Evolutionary conservation across 495 filamentous ascomycete genomes (phyloP).

Genomic region (Sporormia fimetaria): DNA sequence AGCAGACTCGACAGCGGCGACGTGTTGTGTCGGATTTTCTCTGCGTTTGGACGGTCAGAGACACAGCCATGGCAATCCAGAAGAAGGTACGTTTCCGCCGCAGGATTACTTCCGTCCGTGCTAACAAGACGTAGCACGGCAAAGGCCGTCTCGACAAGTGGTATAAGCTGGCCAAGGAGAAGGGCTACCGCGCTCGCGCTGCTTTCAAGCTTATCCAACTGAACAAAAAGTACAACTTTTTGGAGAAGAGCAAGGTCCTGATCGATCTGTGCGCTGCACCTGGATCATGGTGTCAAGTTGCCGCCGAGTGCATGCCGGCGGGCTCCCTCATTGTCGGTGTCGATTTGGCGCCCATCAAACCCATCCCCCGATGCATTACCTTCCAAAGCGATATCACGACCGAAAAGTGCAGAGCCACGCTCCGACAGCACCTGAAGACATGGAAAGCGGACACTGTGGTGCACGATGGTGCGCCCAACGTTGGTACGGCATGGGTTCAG

Average conservation of each 20-base stretch:
- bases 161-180: slow-evolving; percentile 88
- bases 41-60: too few species aligned
- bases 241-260: slow-evolving; percentile 90
- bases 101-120: neutral
- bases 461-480: slow-evolving; percentile 95
- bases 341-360: slow-evolving; percentile 90
- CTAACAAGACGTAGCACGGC: slow-evolving; percentile 49
- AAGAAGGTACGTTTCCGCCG: slow-evolving; percentile 56
- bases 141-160: slow-evolving; percentile 99
- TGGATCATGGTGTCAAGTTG: slow-evolving; percentile 98
- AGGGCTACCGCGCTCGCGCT: slow-evolving; percentile 90
- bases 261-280: slow-evolving; percentile 96
- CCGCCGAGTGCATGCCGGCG: slow-evolving; percentile 84
- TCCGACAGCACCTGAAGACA: slow-evolving; percentile 80
- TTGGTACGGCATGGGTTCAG: slow-evolving; percentile 96
- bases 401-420: slow-evolving; percentile 88
- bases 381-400: slow-evolving; percentile 98
- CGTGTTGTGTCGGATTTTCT: too few species aligned
- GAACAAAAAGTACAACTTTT: slow-evolving; percentile 97
- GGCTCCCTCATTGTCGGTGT: slow-evolving; percentile 88
- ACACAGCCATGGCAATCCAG: slow-evolving; percentile 77
- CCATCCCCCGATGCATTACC: slow-evolving; percentile 82
- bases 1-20: too few species aligned
- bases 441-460: slow-evolving; percentile 98
- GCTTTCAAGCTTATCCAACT: slow-evolving; percentile 98